phyloP scores from a whole-genome alignment of 116 monocot genomes.

The Phalaenopsis hybrid region DNA sequence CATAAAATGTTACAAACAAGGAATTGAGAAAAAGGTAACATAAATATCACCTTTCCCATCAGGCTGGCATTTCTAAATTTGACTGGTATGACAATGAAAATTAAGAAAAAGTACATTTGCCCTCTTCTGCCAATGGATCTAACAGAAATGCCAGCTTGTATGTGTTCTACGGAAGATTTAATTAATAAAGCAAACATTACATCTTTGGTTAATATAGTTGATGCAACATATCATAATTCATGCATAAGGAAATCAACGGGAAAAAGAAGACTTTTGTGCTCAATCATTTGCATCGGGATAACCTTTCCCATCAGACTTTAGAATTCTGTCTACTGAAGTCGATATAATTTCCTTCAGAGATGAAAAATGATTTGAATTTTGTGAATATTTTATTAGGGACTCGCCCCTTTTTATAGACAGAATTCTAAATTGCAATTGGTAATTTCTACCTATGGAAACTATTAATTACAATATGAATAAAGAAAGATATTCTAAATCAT shows the following conservation, averaged over 20 bases:
- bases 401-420: too few species aligned
- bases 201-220: neutral
- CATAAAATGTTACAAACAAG: neutral
- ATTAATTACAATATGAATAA: too few species aligned
- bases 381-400: too few species aligned
- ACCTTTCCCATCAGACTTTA: too few species aligned
- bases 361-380: too few species aligned
- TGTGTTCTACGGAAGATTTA: neutral
- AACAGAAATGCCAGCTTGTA: neutral
- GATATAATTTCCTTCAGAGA: too few species aligned
- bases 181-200: neutral
- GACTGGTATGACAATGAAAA: neutral
- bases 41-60: neutral
- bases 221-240: neutral
- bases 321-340: too few species aligned
- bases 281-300: neutral
- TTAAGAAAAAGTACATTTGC: neutral
- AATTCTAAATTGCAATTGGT: too few species aligned
- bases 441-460: too few species aligned
- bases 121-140: neutral
- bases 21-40: neutral
- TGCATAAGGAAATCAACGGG: neutral
- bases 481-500: too few species aligned
- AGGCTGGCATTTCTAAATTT: neutral
- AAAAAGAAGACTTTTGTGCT: neutral